Conservation (phyloP, 2,329 filamentous ascomycete genomes). For the Byssoonygena ceratinophila region DNA sequence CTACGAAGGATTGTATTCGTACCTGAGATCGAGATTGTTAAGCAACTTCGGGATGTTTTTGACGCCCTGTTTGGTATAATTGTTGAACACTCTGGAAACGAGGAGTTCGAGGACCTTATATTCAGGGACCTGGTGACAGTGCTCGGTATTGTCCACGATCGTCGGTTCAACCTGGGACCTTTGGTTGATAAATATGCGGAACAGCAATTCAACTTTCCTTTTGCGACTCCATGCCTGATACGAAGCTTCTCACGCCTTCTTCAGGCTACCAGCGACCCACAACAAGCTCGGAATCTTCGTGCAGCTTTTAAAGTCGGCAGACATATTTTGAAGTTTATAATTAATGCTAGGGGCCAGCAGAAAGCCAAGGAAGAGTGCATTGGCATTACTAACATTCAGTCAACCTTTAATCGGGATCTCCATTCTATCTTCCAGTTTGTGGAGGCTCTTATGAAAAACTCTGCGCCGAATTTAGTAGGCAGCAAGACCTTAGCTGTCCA, state of each 20-base stretch:
- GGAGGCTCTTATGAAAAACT: constrained; percentile 79
- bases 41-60: constrained; percentile 78
- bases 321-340: constrained; percentile 89
- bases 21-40: constrained; percentile 94
- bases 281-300: constrained; percentile 71
- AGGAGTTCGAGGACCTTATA: constrained; percentile 84
- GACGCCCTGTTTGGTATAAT: constrained; percentile 85
- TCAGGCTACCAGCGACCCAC: constrained; percentile 68
- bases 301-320: constrained; percentile 91
- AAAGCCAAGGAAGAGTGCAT: constrained; percentile 79
- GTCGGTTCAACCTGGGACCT: constrained; percentile 81
- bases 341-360: constrained; percentile 76
- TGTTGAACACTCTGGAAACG: constrained; percentile 79
- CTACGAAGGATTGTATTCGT: constrained; percentile 83
- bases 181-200: constrained; percentile 87
- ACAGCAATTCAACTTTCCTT: constrained; percentile 81
- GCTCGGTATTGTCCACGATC: constrained; percentile 84
- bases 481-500: constrained; percentile 93
- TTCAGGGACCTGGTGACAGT: constrained; percentile 86
- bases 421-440: constrained; percentile 81
- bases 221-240: constrained; percentile 78
- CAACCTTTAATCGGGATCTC: constrained; percentile 71
- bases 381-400: constrained; percentile 61
- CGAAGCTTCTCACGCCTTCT: constrained; percentile 76
- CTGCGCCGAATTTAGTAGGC: constrained; percentile 74